A percentile compares a stretch with the other conserved stretches of the same genome.
Evolutionary conservation across 2,329 filamentous ascomycete genomes (phyloP).

Genomic region (Herpomyces periplanetae): DNA sequence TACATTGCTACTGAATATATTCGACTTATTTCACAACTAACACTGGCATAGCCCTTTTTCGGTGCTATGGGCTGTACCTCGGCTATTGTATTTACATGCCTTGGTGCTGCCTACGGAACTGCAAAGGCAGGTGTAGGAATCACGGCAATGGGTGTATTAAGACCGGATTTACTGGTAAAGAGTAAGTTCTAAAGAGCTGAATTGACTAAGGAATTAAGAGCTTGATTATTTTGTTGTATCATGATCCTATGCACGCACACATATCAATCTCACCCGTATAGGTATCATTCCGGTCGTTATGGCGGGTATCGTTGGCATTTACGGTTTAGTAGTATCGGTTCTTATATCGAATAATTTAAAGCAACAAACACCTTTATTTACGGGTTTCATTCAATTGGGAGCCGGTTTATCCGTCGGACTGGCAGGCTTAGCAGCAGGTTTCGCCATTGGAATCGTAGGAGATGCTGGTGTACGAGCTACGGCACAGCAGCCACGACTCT

Average conservation of each 20-base stretch:
- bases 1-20: too few relatives aligned
- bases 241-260: too few relatives aligned
- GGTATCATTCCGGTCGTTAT: constrained; percentile 99
- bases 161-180: constrained; percentile 95
- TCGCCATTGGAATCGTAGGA: constrained; percentile 56
- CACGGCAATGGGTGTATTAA: constrained; percentile 82
- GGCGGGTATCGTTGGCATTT: constrained; percentile 99
- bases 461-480: constrained; percentile 60
- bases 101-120: constrained; percentile 88
- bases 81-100: constrained; percentile 81
- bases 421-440: constrained; percentile 41
- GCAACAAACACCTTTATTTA: constrained; percentile 31
- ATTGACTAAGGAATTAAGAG: too few relatives aligned
- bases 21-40: too few relatives aligned
- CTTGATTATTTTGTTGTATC: too few relatives aligned
- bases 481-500: constrained; percentile 45
- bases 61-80: constrained; percentile 85
- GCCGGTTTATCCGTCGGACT: constrained; percentile 39
- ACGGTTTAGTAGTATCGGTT: constrained; percentile 57
- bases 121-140: constrained; percentile 98
- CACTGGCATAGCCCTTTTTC: constrained; percentile 44
- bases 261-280: too few relatives aligned
- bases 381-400: constrained; percentile 49
- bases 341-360: constrained; percentile 40
- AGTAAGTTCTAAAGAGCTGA: constrained; percentile 47